phyloP scores from a whole-genome alignment of 805 yeast species.

The Candida chauliodis region DNA sequence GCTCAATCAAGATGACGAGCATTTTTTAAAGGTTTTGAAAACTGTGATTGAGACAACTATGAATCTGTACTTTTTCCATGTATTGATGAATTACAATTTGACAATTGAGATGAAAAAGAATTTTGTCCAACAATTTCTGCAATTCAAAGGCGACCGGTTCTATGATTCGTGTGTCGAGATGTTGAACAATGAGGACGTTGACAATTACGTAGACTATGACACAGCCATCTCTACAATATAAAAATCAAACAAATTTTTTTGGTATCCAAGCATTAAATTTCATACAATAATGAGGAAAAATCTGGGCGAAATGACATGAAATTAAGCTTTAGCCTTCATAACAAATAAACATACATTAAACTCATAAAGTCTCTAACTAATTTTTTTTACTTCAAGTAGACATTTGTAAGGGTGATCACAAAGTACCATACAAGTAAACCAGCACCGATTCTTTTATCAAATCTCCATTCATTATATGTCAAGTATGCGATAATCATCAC shows the following conservation, averaged over 20 bases:
- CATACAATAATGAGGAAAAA: too few species aligned
- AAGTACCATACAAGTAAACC: conserved; percentile 20
- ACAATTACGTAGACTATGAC: background rate
- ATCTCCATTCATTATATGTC: conserved; percentile 31
- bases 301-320: too few species aligned
- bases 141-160: conserved; percentile 10
- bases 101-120: conserved; percentile 13
- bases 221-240: background rate
- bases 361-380: too few species aligned
- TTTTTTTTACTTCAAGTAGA: too few species aligned
- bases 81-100: conserved; percentile 25
- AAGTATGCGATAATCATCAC: conserved; percentile 22
- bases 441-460: conserved; percentile 28
- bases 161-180: background rate
- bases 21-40: conserved; percentile 24
- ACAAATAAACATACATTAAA: too few species aligned
- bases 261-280: too few species aligned
- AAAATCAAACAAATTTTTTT: too few species aligned
- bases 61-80: conserved; percentile 34
- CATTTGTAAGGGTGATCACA: conserved; percentile 18
- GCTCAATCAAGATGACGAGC: conserved; percentile 21
- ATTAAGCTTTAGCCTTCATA: too few species aligned
- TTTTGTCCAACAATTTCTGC: conserved; percentile 23
- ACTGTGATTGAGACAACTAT: conserved; percentile 27
- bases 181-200: background rate